Percentiles rank a stretch among this genome's conserved stretches.
phyloP scores from a whole-genome alignment of 2,329 filamentous ascomycete genomes.

The Ophiocordyceps camponoti-leonardi region DNA sequence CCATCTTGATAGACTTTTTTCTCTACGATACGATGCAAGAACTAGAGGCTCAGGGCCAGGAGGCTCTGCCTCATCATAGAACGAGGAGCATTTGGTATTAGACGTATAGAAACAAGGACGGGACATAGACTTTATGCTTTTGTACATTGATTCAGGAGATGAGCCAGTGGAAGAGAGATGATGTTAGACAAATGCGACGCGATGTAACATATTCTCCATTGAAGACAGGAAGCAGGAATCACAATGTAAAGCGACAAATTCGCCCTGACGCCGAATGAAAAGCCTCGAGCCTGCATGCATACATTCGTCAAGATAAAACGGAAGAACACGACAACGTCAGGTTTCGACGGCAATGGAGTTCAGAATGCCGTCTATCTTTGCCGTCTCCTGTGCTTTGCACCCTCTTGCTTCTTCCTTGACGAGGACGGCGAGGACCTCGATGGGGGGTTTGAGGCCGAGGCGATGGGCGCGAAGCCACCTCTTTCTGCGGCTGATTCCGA shows the following conservation, averaged over 20 bases:
- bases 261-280: no score
- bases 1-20: constrained; percentile 92
- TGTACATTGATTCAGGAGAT: no score
- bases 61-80: constrained; percentile 58
- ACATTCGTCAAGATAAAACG: neutral
- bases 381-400: constrained; percentile 38
- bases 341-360: constrained; percentile 28
- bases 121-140: no score
- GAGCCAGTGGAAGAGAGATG: no score
- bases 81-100: constrained; percentile 93
- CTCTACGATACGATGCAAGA: constrained; percentile 91
- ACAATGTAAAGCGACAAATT: no score
- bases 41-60: constrained; percentile 44
- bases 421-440: constrained; percentile 79
- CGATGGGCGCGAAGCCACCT: constrained; percentile 77
- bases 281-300: neutral
- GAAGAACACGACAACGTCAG: constrained; percentile 4
- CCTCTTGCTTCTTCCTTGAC: constrained; percentile 49
- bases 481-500: constrained; percentile 64
- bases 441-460: constrained; percentile 70
- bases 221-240: no score
- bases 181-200: no score
- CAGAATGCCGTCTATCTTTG: constrained; percentile 56
- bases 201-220: no score
- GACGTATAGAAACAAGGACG: neutral